phyloP scores from a whole-genome alignment of 805 yeast species.

The Kazachstania viticola region DNA sequence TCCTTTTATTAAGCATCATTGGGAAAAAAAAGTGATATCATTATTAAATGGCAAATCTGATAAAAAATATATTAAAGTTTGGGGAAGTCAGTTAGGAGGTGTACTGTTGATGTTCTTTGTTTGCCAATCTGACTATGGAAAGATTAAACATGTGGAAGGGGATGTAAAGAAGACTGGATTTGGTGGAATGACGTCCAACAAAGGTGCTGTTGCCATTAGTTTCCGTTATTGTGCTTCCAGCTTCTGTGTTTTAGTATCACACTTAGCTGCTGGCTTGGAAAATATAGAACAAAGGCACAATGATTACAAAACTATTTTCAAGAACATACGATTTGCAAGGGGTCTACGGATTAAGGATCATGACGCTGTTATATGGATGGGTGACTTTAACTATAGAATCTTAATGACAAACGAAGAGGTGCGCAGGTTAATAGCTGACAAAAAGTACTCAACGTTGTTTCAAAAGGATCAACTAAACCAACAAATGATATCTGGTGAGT shows the following conservation, averaged over 20 bases:
- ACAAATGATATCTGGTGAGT: slow-evolving; percentile 65
- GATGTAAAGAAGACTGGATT: slow-evolving; percentile 82
- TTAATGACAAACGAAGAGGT: slow-evolving; percentile 61
- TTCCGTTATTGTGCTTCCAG: slow-evolving; percentile 54
- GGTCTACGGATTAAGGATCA: slow-evolving; percentile 55
- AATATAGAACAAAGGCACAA: slow-evolving; percentile 74
- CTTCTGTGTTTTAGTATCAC: slow-evolving; percentile 73
- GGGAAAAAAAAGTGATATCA: slow-evolving; percentile 53
- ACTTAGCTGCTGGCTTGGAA: slow-evolving; percentile 86
- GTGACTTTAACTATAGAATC: slow-evolving; percentile 87
- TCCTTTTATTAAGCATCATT: slow-evolving; percentile 41
- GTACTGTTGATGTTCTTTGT: slow-evolving; percentile 60
- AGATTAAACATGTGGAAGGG: slow-evolving; percentile 54
- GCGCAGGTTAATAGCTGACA: slow-evolving; percentile 37
- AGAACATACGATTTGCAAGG: slow-evolving; percentile 54
- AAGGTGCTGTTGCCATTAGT: slow-evolving; percentile 72
- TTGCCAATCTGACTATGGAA: slow-evolving; percentile 38
- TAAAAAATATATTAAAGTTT: slow-evolving; percentile 42
- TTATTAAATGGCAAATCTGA: slow-evolving; percentile 31
- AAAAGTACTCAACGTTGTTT: slow-evolving; percentile 41
- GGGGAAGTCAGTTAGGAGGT: slow-evolving; percentile 83
- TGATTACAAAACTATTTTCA: slow-evolving; percentile 70
- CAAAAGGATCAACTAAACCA: slow-evolving; percentile 67
- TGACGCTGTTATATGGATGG: slow-evolving; percentile 80
- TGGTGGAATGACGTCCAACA: slow-evolving; percentile 78